Percentiles rank a stretch among this genome's conserved stretches.
Evolutionary conservation across 2,329 filamentous ascomycete species (phyloP).

Genomic region (Grosmannia huntii): DNA sequence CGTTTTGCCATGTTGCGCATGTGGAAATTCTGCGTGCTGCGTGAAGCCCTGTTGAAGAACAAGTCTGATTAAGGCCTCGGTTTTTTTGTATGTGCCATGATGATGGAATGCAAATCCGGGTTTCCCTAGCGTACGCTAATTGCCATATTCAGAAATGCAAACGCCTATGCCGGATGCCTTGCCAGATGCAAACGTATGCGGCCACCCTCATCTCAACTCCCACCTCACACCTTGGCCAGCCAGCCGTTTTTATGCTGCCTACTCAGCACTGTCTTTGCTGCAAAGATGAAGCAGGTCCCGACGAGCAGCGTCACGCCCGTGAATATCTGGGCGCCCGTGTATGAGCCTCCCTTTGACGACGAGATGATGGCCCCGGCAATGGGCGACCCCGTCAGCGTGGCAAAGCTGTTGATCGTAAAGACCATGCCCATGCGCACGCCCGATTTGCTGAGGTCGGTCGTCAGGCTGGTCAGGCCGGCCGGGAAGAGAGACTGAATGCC

Average conservation of each 20-base stretch:
- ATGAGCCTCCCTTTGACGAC: constrained; percentile 23
- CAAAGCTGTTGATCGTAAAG: constrained; percentile 42
- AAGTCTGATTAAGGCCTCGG: neutral
- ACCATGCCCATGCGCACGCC: constrained; percentile 46
- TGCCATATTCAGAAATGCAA: too few species aligned
- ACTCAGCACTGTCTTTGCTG: constrained; percentile 26
- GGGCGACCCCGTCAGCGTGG: constrained; percentile 38
- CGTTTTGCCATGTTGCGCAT: constrained; percentile 8
- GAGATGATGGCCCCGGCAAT: constrained; percentile 37
- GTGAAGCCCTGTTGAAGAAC: constrained; percentile 11
- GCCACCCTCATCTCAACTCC: too few species aligned
- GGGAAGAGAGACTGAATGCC: constrained; percentile 56
- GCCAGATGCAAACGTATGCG: neutral
- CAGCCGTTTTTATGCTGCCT: constrained; percentile 24
- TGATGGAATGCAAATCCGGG: too few species aligned
- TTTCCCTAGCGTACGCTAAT: too few species aligned
- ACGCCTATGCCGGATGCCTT: neutral
- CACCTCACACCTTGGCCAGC: constrained; percentile 5
- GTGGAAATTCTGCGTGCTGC: constrained; percentile 8
- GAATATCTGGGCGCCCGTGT: constrained; percentile 36
- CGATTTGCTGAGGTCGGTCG: constrained; percentile 35
- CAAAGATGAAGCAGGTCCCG: constrained; percentile 25
- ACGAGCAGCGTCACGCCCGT: constrained; percentile 29
- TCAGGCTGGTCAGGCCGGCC: constrained; percentile 42
- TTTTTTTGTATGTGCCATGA: too few species aligned